Base-by-base conservation (phyloP, 164 flowering plant genomes). In the Annona cherimola region DNA sequence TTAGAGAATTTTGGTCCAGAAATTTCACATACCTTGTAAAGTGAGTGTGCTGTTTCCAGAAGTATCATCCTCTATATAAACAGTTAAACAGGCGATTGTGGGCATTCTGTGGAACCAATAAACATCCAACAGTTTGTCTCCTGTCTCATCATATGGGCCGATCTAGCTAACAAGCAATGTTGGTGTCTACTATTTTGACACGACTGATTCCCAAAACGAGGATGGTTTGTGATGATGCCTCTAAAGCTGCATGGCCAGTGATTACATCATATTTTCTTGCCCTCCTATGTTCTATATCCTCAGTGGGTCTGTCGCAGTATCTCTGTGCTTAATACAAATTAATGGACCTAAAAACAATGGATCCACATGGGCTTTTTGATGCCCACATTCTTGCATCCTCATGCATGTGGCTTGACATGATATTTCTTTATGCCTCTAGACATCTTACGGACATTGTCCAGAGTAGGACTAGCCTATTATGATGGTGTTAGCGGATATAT, bases 11-110 rank as follows among this genome's bases (percentile, higher is more conserved):
- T 75, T 66, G 46, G 11, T 43, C 54, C 5, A 81, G 88, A 76
- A 91, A 93, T 85, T 95, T 93, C 81, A 91, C 98, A 9, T 90
- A 83, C 81, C 93, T 95, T 73, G 63, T 95, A 18, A 92, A 83
- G 98, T 94, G 76, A 84, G 90, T 77, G 26, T 62, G 45, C 55
- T n/a, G 45, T 69, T 39, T 26, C 69, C 55, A 70, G 8, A 54
- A 54, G 3, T 7, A 54, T 16, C 16, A 7, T 7, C 2, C 16
- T 54, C 16, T 54, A 16, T 54, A 2, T 54, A 7, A 8, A 54
- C 16, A 16, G 16, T 8, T 8, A 16, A 2, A 1, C 3, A 54
- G 16, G 16, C 8, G 59, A 54, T 54, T 8, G 59, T 1, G 12
- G 16, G 8, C 59, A 7, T 16, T 16, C 8, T 54, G 59, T 54